Evolutionary conservation across 495 filamentous ascomycete genomes (phyloP).

Genomic region (Aspergillus bertholletiae): DNA sequence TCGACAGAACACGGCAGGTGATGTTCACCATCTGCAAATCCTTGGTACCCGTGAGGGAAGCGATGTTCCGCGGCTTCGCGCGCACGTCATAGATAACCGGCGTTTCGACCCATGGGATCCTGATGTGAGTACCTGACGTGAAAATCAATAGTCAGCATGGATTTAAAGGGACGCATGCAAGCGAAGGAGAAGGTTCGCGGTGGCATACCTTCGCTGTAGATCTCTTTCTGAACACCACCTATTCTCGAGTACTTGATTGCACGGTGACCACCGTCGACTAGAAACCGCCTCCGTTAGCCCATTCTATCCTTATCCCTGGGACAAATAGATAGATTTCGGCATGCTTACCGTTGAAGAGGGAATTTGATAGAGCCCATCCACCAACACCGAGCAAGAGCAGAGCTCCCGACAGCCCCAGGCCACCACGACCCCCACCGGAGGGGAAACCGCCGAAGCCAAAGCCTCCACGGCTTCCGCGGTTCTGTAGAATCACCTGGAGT

Average conservation of each 20-base stretch:
- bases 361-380: slow-evolving; percentile 65
- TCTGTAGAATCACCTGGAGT: slow-evolving; percentile 60
- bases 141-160: slow-evolving; percentile 9
- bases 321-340: background rate
- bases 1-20: slow-evolving; percentile 97
- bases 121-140: slow-evolving; percentile 80
- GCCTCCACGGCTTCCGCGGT: slow-evolving; percentile 39
- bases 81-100: slow-evolving; percentile 96
- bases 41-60: slow-evolving; percentile 97
- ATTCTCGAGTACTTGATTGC: slow-evolving; percentile 97
- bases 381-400: slow-evolving; percentile 64
- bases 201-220: slow-evolving; percentile 83
- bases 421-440: slow-evolving; percentile 50
- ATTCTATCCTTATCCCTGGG: background rate
- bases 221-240: slow-evolving; percentile 93
- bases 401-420: slow-evolving; percentile 40
- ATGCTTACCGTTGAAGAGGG: slow-evolving; percentile 83
- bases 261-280: slow-evolving; percentile 96
- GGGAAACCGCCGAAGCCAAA: slow-evolving; percentile 38
- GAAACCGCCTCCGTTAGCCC: slow-evolving; percentile 10
- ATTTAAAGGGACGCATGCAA: background rate
- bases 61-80: slow-evolving; percentile 93
- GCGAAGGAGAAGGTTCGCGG: background rate
- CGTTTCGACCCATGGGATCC: slow-evolving; percentile 95
- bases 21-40: slow-evolving; percentile 99